phyloP scores from a whole-genome alignment of 495 filamentous ascomycete species.

The Tuber umbilicatum region DNA sequence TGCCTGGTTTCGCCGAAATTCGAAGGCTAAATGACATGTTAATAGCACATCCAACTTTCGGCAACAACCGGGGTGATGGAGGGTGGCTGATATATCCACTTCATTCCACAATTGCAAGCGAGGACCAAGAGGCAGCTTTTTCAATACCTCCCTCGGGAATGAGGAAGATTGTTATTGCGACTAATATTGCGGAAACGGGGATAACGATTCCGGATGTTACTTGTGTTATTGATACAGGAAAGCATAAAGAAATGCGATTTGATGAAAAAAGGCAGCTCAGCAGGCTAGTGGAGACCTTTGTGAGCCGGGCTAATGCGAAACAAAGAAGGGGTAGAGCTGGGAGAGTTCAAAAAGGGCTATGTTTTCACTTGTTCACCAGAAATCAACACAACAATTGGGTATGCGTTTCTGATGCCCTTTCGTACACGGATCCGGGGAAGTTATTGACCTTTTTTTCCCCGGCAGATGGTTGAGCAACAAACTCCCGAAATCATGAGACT shows the following conservation, averaged over 20 bases:
- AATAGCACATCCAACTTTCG: conserved; percentile 61
- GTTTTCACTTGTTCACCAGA: conserved; percentile 91
- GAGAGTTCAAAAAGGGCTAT: conserved; percentile 88
- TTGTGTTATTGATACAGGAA: conserved; percentile 88
- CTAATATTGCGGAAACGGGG: conserved; percentile 94
- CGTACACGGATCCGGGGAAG: neutral
- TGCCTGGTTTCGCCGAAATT: conserved; percentile 92
- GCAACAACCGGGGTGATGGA: conserved; percentile 39
- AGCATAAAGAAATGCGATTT: conserved; percentile 92
- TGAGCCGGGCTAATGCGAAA: conserved; percentile 88
- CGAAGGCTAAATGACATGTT: conserved; percentile 77
- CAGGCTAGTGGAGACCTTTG: conserved; percentile 81
- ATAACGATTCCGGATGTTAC: conserved; percentile 97
- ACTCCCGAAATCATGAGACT: conserved; percentile 91
- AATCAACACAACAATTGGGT: conserved; percentile 66
- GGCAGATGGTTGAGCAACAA: conserved; percentile 75
- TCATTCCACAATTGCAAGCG: conserved; percentile 91
- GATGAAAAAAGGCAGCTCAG: conserved; percentile 89
- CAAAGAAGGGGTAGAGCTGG: conserved; percentile 89
- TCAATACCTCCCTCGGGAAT: conserved; percentile 69
- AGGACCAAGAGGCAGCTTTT: conserved; percentile 91
- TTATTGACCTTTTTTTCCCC: conserved; percentile 9
- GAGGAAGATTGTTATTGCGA: conserved; percentile 88
- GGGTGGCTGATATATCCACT: conserved; percentile 77
- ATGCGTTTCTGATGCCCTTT: conserved; percentile 18